Base-by-base conservation (phyloP, 495 filamentous ascomycete genomes). In the Cairneyella variabilis region DNA sequence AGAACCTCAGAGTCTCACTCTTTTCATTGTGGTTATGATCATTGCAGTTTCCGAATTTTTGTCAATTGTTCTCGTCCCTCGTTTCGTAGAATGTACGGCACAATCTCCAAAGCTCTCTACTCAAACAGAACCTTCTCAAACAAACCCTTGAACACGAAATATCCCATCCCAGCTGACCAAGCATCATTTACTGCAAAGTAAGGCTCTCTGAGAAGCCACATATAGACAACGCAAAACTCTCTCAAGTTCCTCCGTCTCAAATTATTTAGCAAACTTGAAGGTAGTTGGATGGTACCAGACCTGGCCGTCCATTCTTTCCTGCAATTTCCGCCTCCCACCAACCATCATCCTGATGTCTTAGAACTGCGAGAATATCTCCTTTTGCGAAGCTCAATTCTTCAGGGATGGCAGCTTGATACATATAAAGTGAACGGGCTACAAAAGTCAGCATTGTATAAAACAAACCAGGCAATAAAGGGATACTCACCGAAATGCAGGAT, bases 261-360 rank as follows among this genome's bases (percentile, higher is more conserved):
- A 58, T 34, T 38, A 36, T 45, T 68, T 67, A 89, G 66, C 79
- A 85, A 37, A 76, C 73, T 71, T 95, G 90, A 65, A 99, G 71
- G 64, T 99, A 99, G 69, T 99, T 99, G 70, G 91, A 96, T 20
- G 95, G 95, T 47, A 97, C 95, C 63, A 99, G 74, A 21, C 95
- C 95, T 10, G 87, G 73, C 59, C 83, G 77, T 17, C 81, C 77
- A 22, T 83, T 84, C 60, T 81, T 83, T 0, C 88, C 88, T 45
- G 90, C 88, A 48, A 96, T 80, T 70, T 97, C 91, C 12, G 95
- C 93, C 74, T 97, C 93, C 95, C 95, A 99, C 95, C 95, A 99
- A 10, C 95, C 95, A 64, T 99, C 95, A 69, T 99, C 95, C 66
- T 99, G 95, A 53, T 91, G 82, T 56, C 90, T 77, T 28, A 95